Base-by-base conservation (phyloP, 2,329 filamentous ascomycete species). In the Pestalotiopsis sp. region DNA sequence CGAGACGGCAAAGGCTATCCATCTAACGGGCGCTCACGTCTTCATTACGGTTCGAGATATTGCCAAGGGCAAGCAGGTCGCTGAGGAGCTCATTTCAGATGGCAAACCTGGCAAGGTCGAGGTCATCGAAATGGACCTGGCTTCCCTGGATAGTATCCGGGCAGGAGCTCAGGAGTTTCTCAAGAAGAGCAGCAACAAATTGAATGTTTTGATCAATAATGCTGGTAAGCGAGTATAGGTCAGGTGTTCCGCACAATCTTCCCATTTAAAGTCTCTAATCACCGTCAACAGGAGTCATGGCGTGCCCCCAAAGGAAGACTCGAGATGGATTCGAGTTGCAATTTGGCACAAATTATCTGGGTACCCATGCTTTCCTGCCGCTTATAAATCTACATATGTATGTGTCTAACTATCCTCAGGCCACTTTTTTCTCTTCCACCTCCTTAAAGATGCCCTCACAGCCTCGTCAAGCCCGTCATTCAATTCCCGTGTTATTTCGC, bases 401-500 rank as follows among this genome's bases (percentile, higher is more conserved):
- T 20, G n/a, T 57, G 52, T 23, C 23, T 57, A n/a, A 57, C 52
- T 11, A 23, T 57, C n/a, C 52, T n/a, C 20, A 57, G 52, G 52
- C 13, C 69, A 72, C 61, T 73, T 72, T 41, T 65, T 67, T 58
- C 70, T 73, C 58, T 73, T 73, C 68, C 66, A 73, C 1, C 62
- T 72, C 4, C 20, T 74, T 36, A 70, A 71, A 67, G 59, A 63
- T 13, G 57, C 57, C 17, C 62, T 70, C 31, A 20, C 68, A 45
- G 31, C 68, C 17, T 72, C 72, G 5, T 62, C 70, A 52, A 72
- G 13, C 63, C 70, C 72, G 4, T 64, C 49, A 0, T 84, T 82
- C 68, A 71, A 77, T 17, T 83, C 81, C 3, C 80, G 86, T 2
- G 82, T 87, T 7, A 77, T 88, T 61, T 64, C 74, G 75, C 73